phyloP scores from a whole-genome alignment of 2,329 filamentous ascomycete species.

The Xylariaceae sp. region DNA sequence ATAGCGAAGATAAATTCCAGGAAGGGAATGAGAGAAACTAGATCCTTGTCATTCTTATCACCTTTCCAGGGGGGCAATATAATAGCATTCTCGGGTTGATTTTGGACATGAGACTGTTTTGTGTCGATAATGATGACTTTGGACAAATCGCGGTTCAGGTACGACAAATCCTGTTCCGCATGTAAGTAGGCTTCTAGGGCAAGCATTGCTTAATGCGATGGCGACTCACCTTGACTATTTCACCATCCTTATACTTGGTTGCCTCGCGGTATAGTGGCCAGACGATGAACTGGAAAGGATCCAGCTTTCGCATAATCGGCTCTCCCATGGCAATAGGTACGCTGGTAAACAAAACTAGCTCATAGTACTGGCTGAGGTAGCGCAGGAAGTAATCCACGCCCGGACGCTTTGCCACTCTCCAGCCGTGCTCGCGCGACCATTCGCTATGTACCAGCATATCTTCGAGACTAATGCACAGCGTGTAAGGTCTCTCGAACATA shows the following conservation, averaged over 20 bases:
- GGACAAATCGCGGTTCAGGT: slow-evolving; percentile 90
- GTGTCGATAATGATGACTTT: slow-evolving; percentile 96
- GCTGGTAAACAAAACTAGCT: slow-evolving; percentile 91
- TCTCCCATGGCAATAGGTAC: slow-evolving; percentile 80
- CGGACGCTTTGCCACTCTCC: slow-evolving; percentile 90
- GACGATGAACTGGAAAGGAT: slow-evolving; percentile 90
- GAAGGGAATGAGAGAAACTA: slow-evolving; percentile 89
- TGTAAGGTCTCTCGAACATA: slow-evolving; percentile 78
- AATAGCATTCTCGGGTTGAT: slow-evolving; percentile 96
- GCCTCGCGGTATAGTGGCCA: slow-evolving; percentile 94
- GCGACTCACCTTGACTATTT: slow-evolving; percentile 79
- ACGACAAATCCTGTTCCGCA: slow-evolving; percentile 73
- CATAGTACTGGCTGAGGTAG: slow-evolving; percentile 96
- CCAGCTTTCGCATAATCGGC: slow-evolving; percentile 84
- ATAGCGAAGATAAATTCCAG: slow-evolving; percentile 95
- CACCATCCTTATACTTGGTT: slow-evolving; percentile 93
- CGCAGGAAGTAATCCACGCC: slow-evolving; percentile 96
- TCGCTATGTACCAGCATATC: slow-evolving; percentile 92
- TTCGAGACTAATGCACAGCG: slow-evolving; percentile 85
- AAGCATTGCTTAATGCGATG: neutral
- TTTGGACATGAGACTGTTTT: slow-evolving; percentile 70
- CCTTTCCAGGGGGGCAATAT: slow-evolving; percentile 87
- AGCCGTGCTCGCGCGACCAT: slow-evolving; percentile 90
- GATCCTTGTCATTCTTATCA: slow-evolving; percentile 72
- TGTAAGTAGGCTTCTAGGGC: neutral